These are phyloP conservation scores for Ascomycota sp. DNA, from an alignment of 2,329 filamentous ascomycete genomes.

Conservation along the genomic window DNA sequence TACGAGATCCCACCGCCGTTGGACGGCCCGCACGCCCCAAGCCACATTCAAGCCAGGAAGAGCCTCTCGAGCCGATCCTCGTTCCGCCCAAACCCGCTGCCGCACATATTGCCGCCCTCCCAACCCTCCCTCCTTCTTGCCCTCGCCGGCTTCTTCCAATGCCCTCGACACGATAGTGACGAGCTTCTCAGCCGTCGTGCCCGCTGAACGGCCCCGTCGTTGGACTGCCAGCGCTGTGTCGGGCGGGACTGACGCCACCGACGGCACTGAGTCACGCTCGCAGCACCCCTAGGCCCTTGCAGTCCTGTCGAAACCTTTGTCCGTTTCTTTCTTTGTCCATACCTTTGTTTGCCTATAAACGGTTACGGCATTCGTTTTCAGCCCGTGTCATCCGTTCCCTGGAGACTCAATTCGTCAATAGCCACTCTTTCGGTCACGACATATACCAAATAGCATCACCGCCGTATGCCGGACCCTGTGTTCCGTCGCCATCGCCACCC, in stretches of 20 bases:
- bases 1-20: no score
- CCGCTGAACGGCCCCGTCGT: conserved; percentile 1
- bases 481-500: no score
- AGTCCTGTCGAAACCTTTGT: not conserved
- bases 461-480: not conserved
- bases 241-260: conserved; percentile 1
- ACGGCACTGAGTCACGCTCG: not conserved
- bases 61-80: no score
- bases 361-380: not conserved
- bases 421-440: conserved; percentile 5
- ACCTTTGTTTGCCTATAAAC: conserved; percentile 1
- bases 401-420: conserved; percentile 1
- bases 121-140: not conserved
- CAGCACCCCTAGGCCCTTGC: conserved; percentile 1
- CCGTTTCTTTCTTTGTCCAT: conserved; percentile 2
- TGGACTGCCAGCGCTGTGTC: conserved; percentile 1
- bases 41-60: no score
- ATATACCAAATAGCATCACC: conserved; percentile 8
- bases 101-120: not conserved
- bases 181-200: conserved; percentile 6
- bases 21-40: no score
- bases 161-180: conserved; percentile 12
- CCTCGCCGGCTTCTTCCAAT: conserved; percentile 6
- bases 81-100: no score
- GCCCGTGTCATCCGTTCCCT: not conserved